Conservation (phyloP, 2,329 filamentous ascomycete genomes). For the Madurella fahalii region DNA sequence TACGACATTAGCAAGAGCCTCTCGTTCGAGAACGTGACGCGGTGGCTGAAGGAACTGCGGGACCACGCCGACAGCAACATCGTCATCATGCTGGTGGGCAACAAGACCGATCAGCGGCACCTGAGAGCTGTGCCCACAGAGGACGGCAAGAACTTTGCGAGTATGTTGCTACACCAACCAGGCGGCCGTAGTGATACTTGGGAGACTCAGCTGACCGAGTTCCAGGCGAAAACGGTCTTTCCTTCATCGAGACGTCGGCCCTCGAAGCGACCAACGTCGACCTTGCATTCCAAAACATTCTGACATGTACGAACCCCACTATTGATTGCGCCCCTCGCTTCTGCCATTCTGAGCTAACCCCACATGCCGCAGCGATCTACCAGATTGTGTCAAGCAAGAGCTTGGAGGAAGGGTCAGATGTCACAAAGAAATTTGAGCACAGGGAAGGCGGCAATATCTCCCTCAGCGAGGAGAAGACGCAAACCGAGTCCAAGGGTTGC, state of each 20-base stretch:
- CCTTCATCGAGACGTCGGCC: conserved; percentile 98
- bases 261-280: conserved; percentile 99
- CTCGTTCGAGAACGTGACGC: conserved; percentile 97
- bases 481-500: conserved; percentile 26
- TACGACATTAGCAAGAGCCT: conserved; percentile 99
- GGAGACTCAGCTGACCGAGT: conserved; percentile 27
- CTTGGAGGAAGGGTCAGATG: conserved; percentile 73
- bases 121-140: conserved; percentile 94
- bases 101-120: conserved; percentile 99
- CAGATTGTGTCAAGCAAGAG: conserved; percentile 98
- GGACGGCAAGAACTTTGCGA: conserved; percentile 96
- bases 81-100: conserved; percentile 98
- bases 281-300: conserved; percentile 98
- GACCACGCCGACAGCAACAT: conserved; percentile 99
- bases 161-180: conserved; percentile 45
- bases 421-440: conserved; percentile 66
- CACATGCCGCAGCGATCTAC: conserved; percentile 77
- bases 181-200: background rate
- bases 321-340: background rate
- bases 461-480: conserved; percentile 65
- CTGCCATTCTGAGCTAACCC: conserved; percentile 11
- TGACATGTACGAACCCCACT: conserved; percentile 69
- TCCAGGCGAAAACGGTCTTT: conserved; percentile 91
- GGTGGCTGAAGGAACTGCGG: conserved; percentile 97
- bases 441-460: conserved; percentile 69